These are phyloP conservation scores for Bipolaris cookei DNA, from an alignment of 2,329 filamentous ascomycete species.

Conservation along the genomic window DNA sequence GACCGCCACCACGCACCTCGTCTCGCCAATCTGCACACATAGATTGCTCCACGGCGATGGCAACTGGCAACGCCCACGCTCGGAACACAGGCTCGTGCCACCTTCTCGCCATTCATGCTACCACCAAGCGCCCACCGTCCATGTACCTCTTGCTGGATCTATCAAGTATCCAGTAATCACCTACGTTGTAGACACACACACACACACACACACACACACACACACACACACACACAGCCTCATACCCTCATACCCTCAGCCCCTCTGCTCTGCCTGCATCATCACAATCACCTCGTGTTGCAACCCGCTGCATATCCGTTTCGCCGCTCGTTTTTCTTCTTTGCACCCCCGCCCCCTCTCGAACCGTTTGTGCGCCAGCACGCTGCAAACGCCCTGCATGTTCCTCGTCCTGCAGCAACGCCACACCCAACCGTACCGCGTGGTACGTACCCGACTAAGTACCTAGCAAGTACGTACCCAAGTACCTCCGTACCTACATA, in stretches of 20 bases:
- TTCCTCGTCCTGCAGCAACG: conserved; percentile 5
- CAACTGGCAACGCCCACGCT: neutral
- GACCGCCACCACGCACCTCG: conserved; percentile 5
- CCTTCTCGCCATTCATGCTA: neutral
- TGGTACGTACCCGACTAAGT: conserved; percentile 5
- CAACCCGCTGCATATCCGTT: conserved; percentile 6
- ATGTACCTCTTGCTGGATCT: no score
- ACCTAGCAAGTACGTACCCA: neutral
- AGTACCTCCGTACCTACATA: no score
- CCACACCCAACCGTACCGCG: conserved; percentile 12
- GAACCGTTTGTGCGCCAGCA: conserved; percentile 2
- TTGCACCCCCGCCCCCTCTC: neutral
- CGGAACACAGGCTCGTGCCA: conserved; percentile 25
- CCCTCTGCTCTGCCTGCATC: neutral
- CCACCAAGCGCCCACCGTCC: neutral
- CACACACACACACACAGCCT: no score
- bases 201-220: no score
- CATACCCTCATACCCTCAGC: neutral
- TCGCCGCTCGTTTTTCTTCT: conserved; percentile 6
- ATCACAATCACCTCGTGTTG: neutral
- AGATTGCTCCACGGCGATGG: conserved; percentile 16
- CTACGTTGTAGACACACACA: no score
- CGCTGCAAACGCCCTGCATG: conserved; percentile 2
- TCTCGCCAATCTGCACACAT: conserved; percentile 23
- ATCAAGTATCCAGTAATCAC: no score